phyloP scores from a whole-genome alignment of 1,284 basidiomycete genomes.

The Prillingera fragicola region DNA sequence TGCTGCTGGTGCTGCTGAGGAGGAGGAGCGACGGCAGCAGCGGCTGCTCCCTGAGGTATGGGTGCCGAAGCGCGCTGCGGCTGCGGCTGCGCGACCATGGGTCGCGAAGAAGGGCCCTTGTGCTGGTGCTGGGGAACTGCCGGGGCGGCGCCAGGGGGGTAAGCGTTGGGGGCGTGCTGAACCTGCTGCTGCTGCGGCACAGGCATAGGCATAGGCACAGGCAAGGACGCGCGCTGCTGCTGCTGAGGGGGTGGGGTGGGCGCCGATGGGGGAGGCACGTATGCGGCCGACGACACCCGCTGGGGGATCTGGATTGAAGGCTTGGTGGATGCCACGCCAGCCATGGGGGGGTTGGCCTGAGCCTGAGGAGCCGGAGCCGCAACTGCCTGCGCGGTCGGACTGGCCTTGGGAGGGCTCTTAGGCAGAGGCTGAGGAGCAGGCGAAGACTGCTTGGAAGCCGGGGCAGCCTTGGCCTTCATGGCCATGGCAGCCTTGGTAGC shows the following conservation, averaged over 20 bases:
- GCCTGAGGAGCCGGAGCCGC: no score
- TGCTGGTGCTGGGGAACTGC: neutral
- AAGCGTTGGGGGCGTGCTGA: neutral
- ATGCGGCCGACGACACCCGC: no score
- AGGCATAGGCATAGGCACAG: no score
- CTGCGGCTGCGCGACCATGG: neutral
- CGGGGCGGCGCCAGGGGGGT: neutral
- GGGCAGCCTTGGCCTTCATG: neutral
- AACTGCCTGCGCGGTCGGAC: neutral
- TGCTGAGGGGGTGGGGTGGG: neutral
- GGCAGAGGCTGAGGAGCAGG: neutral
- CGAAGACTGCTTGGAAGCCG: neutral
- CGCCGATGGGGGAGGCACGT: neutral
- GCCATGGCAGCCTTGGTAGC: neutral
- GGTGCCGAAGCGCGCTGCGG: neutral
- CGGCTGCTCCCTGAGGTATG: neutral
- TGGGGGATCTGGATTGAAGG: no score
- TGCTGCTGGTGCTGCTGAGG: neutral
- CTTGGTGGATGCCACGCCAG: no score
- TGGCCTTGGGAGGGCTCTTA: neutral
- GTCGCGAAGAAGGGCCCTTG: neutral
- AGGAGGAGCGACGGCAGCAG: neutral
- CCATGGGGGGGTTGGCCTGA: no score
- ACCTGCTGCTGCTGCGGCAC: constrained; percentile 7
- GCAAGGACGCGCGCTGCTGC: no score